These are phyloP conservation scores for Hirsutella thompsonii DNA, from an alignment of 2,329 filamentous ascomycete species.

Conservation along the genomic window DNA sequence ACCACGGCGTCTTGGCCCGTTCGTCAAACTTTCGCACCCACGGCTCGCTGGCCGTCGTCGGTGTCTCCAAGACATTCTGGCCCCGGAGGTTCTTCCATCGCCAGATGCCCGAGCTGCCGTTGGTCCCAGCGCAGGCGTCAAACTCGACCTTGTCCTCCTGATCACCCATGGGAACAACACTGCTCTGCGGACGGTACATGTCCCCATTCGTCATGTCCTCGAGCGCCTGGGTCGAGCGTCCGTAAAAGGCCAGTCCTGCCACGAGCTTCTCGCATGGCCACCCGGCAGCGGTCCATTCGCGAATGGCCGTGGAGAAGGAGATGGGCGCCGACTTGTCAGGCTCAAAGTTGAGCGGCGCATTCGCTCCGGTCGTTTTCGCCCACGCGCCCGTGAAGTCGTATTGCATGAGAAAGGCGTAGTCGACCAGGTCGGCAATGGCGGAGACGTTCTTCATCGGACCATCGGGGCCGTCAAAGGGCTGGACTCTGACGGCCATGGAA, in stretches of 20 bases:
- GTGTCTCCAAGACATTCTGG: constrained; percentile 1
- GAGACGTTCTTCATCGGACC: constrained; percentile 1
- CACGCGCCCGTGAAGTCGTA: constrained; percentile 6
- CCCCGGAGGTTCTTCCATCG: constrained; percentile 3
- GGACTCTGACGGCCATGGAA: constrained; percentile 2
- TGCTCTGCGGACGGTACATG: constrained; percentile 3
- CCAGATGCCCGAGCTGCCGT: constrained; percentile 1
- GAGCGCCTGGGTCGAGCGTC: constrained; percentile 1
- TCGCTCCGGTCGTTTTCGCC: constrained; percentile 1
- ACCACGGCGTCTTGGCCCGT: constrained; percentile 5
- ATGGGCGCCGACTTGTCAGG: constrained; percentile 1
- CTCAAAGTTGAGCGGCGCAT: constrained; percentile 4
- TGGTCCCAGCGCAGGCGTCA: not conserved
- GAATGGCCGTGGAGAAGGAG: constrained; percentile 2
- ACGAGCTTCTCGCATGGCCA: constrained; percentile 4
- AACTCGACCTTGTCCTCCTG: not conserved
- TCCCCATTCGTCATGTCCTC: constrained; percentile 1
- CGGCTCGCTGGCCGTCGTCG: constrained; percentile 1
- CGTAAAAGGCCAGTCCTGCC: constrained; percentile 4
- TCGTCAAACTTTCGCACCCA: constrained; percentile 4
- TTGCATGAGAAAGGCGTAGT: constrained; percentile 2
- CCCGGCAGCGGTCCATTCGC: constrained; percentile 2
- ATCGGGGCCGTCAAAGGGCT: constrained; percentile 4
- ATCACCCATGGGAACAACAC: not conserved
- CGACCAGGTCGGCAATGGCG: not conserved